Conservation (phyloP, 2,329 filamentous ascomycete species). For the Microsporum canis region DNA sequence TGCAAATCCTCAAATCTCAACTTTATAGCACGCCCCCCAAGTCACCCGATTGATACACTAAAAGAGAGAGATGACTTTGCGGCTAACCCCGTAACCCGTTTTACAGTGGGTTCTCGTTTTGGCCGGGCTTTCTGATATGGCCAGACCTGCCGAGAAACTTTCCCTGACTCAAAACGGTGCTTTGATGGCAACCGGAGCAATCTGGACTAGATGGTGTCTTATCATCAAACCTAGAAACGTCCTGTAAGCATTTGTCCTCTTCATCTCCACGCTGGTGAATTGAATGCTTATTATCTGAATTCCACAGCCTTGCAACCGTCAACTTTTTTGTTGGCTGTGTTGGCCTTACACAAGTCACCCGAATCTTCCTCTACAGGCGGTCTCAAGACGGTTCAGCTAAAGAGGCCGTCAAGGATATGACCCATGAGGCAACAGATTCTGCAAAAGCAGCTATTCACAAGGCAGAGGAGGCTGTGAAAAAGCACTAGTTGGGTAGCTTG, state of each 20-base stretch:
- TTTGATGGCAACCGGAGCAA: slow-evolving; percentile 78
- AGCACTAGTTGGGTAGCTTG: slow-evolving; percentile 12
- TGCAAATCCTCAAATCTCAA: background rate
- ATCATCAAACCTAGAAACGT: slow-evolving; percentile 91
- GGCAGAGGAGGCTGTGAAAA: slow-evolving; percentile 28
- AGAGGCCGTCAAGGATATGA: slow-evolving; percentile 31
- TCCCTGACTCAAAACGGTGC: slow-evolving; percentile 87
- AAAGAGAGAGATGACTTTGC: background rate
- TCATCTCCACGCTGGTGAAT: background rate
- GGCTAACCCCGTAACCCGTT: background rate
- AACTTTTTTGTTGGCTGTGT: slow-evolving; percentile 96
- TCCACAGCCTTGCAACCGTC: slow-evolving; percentile 66
- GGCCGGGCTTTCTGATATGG: slow-evolving; percentile 82
- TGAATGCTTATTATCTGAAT: background rate
- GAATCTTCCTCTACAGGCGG: slow-evolving; percentile 53
- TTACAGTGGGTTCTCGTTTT: slow-evolving; percentile 79
- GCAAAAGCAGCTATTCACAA: slow-evolving; percentile 25
- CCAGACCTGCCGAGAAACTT: slow-evolving; percentile 81
- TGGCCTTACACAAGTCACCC: slow-evolving; percentile 66
- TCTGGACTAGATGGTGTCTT: slow-evolving; percentile 98
- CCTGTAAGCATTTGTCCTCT: slow-evolving; percentile 49
- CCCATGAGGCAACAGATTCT: slow-evolving; percentile 26
- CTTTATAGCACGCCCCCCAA: too few relatives aligned
- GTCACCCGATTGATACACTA: background rate
- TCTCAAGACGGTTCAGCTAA: slow-evolving; percentile 42